Conservation (phyloP, 371 early-diverging fungal genomes). For the Rhizopus sp. region DNA sequence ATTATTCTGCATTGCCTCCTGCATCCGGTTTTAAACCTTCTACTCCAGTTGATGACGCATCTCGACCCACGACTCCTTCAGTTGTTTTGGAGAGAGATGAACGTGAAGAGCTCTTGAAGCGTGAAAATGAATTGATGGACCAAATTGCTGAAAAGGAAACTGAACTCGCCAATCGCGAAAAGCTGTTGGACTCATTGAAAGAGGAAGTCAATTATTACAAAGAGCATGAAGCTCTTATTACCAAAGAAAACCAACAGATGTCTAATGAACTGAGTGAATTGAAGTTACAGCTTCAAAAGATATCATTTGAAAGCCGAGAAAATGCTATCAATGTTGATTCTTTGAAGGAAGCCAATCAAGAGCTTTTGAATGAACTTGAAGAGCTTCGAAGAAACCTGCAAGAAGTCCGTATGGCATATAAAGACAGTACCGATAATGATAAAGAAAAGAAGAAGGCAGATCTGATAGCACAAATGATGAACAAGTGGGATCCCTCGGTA, state of each 20-base stretch:
- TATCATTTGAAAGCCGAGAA: conserved; percentile 86
- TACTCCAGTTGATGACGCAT: conserved; percentile 39
- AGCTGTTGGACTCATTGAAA: conserved; percentile 57
- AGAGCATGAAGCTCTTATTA: conserved; percentile 52
- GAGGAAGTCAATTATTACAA: conserved; percentile 71
- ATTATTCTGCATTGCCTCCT: conserved; percentile 44
- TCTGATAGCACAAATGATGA: conserved; percentile 87
- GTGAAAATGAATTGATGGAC: conserved; percentile 94
- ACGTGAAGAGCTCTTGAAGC: conserved; percentile 88
- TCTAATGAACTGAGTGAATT: conserved; percentile 70
- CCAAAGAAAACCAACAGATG: conserved; percentile 73
- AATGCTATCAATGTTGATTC: conserved; percentile 80
- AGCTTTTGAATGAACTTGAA: conserved; percentile 70
- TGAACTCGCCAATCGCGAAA: conserved; percentile 60
- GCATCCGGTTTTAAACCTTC: conserved; percentile 51
- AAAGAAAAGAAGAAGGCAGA: conserved; percentile 81
- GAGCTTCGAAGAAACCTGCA: conserved; percentile 66
- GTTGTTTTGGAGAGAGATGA: conserved; percentile 84
- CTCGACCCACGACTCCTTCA: conserved; percentile 79
- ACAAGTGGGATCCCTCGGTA: conserved; percentile 80
- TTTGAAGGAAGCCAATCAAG: conserved; percentile 81
- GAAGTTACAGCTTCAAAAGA: conserved; percentile 82
- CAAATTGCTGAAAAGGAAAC: conserved; percentile 87
- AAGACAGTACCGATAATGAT: conserved; percentile 59
- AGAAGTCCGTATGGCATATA: conserved; percentile 53